Evolutionary conservation across 345 rosid species (phyloP).

Genomic region (Citrus glauca): DNA sequence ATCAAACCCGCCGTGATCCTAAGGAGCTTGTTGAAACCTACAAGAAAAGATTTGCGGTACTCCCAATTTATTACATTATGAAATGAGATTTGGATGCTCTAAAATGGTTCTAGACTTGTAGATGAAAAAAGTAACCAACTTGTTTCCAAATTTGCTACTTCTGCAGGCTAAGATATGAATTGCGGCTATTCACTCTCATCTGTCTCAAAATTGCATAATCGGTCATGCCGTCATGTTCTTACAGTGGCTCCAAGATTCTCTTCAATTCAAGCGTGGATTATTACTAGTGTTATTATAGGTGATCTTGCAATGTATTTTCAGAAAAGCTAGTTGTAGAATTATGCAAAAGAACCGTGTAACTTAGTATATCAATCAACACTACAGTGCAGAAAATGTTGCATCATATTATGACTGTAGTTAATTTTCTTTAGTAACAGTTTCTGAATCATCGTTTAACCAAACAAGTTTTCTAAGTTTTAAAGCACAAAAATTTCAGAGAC

Average conservation of each 20-base stretch:
- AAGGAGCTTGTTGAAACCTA: slow-evolving; percentile 50
- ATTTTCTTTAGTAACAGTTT: no score
- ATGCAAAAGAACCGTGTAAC: neutral
- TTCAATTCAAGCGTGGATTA: neutral
- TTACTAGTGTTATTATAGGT: neutral
- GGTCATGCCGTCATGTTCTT: neutral
- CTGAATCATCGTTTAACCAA: no score
- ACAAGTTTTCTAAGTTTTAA: neutral
- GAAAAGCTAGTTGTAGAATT: neutral
- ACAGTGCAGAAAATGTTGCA: neutral
- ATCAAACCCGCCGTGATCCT: slow-evolving; percentile 60
- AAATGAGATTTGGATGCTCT: neutral
- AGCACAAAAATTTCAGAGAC: neutral
- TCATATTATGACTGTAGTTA: no score
- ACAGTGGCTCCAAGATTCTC: neutral
- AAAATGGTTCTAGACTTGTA: neutral
- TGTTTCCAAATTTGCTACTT: neutral
- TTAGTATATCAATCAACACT: neutral
- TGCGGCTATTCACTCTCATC: neutral
- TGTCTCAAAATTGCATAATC: neutral
- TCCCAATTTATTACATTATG: neutral
- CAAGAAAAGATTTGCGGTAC: slow-evolving; percentile 50
- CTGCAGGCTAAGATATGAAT: slow-evolving; percentile 24
- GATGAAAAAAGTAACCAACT: neutral
- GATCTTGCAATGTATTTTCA: neutral